Percentiles rank a stretch among this genome's conserved stretches.
Evolutionary conservation across 768 basidiomycete genomes (phyloP).

Genomic region (Tephrocybe sp.): DNA sequence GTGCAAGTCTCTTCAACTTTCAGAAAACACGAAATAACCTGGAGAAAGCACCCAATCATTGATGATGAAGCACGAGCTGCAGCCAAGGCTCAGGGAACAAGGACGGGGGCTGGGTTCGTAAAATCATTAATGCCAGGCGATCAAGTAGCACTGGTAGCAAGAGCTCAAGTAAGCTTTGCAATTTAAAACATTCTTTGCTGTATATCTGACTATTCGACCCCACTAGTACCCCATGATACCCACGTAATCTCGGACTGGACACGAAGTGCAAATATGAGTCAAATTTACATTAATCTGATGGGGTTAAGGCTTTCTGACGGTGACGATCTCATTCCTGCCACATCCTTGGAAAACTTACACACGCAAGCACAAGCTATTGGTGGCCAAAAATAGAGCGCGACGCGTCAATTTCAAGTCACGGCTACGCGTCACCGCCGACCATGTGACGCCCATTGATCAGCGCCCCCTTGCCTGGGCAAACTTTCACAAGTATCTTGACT

Average conservation of each 20-base stretch:
- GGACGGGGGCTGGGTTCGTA: slow-evolving; percentile 20
- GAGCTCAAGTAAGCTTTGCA: slow-evolving; percentile 28
- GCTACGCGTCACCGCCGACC: background rate
- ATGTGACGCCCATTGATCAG: background rate
- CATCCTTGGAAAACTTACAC: no score
- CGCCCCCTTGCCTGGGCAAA: no score
- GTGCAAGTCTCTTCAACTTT: slow-evolving; percentile 19
- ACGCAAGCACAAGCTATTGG: no score
- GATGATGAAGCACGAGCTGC: slow-evolving; percentile 10
- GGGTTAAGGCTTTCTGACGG: no score
- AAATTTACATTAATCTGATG: no score
- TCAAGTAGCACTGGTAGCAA: slow-evolving; percentile 23
- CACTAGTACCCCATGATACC: no score
- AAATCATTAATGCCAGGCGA: slow-evolving; percentile 18
- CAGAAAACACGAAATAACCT: slow-evolving; percentile 21
- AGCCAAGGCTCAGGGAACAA: slow-evolving; percentile 11
- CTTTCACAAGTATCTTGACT: no score
- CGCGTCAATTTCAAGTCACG: background rate
- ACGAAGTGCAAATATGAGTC: no score
- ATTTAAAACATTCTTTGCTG: no score
- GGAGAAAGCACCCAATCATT: slow-evolving; percentile 16
- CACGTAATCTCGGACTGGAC: no score
- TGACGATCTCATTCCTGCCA: no score
- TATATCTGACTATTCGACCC: no score
- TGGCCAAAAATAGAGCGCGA: background rate